Percentiles rank a stretch among this genome's conserved stretches.
phyloP scores from a whole-genome alignment of 2,329 filamentous ascomycete species.

The Pyricularia pennisetigena region DNA sequence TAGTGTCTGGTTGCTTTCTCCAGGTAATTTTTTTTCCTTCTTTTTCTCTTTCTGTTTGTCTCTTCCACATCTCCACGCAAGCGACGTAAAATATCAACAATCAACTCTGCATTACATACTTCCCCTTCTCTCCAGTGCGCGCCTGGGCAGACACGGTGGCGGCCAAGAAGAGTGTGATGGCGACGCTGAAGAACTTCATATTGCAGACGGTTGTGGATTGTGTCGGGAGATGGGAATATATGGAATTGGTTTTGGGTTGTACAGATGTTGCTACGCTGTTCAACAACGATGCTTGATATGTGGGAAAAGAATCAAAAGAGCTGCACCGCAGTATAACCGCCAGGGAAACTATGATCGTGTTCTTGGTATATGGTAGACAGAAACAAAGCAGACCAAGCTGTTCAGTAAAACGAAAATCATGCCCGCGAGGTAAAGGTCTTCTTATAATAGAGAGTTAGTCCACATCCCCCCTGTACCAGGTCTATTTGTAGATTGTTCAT shows the following conservation, averaged over 20 bases:
- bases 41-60: not conserved
- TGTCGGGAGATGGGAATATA: not conserved
- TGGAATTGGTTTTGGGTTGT: too few relatives aligned
- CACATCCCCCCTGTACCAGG: not conserved
- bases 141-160: not conserved
- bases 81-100: not conserved
- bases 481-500: not conserved
- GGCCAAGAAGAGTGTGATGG: not conserved
- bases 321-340: not conserved
- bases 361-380: not conserved
- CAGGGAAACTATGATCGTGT: not conserved
- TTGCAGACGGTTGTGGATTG: not conserved
- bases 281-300: too few relatives aligned
- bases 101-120: not conserved
- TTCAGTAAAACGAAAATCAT: not conserved
- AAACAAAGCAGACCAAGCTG: not conserved
- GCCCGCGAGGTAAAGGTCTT: not conserved
- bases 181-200: not conserved
- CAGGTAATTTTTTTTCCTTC: too few relatives aligned
- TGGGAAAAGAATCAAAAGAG: not conserved
- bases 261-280: too few relatives aligned
- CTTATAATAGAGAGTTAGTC: not conserved
- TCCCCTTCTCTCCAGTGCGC: not conserved
- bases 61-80: not conserved
- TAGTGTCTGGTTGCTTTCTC: not conserved